Conservation (phyloP, 73 alveolate species). For the Breviolum minutum region DNA sequence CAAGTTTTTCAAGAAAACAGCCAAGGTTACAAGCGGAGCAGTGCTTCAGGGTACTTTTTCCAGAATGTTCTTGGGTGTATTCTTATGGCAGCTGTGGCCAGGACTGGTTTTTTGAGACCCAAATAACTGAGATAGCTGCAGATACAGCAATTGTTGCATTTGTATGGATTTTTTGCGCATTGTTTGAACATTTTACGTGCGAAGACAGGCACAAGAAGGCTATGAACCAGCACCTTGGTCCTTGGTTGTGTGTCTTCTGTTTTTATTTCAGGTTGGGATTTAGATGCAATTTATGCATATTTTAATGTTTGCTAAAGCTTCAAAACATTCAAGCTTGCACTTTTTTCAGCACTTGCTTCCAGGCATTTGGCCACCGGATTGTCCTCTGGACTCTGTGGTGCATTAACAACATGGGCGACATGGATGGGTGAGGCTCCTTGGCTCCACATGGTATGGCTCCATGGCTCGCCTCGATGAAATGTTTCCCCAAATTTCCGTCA, state of each 20-base stretch:
- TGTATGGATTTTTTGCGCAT: neutral
- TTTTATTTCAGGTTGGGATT: neutral
- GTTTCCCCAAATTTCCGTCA: neutral
- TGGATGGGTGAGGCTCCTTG: constrained; percentile 76
- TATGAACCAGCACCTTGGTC: constrained; percentile 56
- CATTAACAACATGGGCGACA: constrained; percentile 86
- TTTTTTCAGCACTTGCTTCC: neutral
- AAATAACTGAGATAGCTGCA: neutral
- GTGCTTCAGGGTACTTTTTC: constrained; percentile 80
- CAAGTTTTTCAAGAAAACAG: no score
- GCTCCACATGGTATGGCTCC: neutral
- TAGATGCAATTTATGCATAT: no score
- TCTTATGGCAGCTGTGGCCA: constrained; percentile 78
- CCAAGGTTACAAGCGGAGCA: constrained; percentile 61
- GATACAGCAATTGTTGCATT: neutral
- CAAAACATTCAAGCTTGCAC: neutral
- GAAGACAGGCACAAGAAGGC: constrained; percentile 73
- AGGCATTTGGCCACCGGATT: constrained; percentile 93
- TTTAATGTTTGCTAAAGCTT: neutral
- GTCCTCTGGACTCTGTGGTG: constrained; percentile 77
- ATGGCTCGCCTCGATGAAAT: neutral
- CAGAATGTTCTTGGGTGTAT: constrained; percentile 85
- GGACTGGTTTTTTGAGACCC: neutral
- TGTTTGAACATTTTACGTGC: neutral
- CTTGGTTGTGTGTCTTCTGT: neutral